Percentiles rank a stretch among this genome's conserved stretches.
These are phyloP conservation scores for Craterostigma plantagineum DNA, from an alignment of 257 asterid genomes.

Conservation along the genomic window DNA sequence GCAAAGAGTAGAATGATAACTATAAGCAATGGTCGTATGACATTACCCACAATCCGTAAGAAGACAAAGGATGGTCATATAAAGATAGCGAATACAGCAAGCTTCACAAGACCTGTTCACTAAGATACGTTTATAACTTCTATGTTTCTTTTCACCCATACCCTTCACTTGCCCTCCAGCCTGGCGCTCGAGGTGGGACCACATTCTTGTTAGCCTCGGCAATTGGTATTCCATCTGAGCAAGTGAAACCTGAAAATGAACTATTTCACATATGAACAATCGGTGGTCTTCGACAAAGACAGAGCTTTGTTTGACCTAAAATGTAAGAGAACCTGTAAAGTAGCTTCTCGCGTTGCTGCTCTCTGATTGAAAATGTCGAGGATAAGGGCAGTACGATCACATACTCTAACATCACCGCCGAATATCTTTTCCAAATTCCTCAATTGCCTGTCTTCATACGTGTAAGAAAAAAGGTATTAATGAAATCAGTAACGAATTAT, in stretches of 20 bases:
- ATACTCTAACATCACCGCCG: conserved; percentile 85
- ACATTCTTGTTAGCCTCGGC: conserved; percentile 87
- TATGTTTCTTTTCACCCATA: conserved; percentile 99
- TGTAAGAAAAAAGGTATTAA: conserved; percentile 1
- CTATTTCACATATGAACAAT: too few relatives aligned
- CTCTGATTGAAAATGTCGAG: conserved; percentile 90
- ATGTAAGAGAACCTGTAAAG: conserved; percentile 45
- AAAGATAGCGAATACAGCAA: conserved; percentile 8
- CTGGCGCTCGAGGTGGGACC: conserved; percentile 98
- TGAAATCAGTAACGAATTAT: not conserved
- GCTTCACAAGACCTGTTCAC: conserved; percentile 71
- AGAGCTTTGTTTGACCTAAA: conserved; percentile 1
- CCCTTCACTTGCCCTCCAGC: conserved; percentile 99
- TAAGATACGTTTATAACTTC: conserved; percentile 89
- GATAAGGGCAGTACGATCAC: conserved; percentile 97
- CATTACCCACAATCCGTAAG: too few relatives aligned
- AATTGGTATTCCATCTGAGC: conserved; percentile 98
- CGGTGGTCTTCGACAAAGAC: not conserved
- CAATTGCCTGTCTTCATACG: conserved; percentile 44
- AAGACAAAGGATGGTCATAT: too few relatives aligned
- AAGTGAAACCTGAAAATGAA: conserved; percentile 62
- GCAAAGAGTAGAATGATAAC: too few relatives aligned
- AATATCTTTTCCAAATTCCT: conserved; percentile 77
- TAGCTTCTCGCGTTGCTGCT: conserved; percentile 95
- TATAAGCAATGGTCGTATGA: too few relatives aligned